phyloP scores from a whole-genome alignment of 768 basidiomycete species.

The Pulveroboletus frians region DNA sequence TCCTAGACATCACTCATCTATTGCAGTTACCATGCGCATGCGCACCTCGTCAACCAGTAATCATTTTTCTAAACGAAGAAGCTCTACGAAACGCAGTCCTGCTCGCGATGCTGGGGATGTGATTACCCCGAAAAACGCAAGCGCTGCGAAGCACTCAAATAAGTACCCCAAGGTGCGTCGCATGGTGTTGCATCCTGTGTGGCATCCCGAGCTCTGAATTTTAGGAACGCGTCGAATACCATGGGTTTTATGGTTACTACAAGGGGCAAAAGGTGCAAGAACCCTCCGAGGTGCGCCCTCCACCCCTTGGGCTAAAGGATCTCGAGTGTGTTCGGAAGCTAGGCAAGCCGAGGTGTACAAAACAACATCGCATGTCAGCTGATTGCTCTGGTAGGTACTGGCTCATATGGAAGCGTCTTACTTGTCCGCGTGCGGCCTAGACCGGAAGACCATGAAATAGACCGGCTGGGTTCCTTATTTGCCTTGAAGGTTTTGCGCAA shows the following conservation, averaged over 20 bases:
- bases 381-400: constrained; percentile 32
- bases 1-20: background rate
- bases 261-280: constrained; percentile 15
- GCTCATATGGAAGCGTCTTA: constrained; percentile 39
- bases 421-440: constrained; percentile 35
- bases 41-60: constrained; percentile 7
- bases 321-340: constrained; percentile 40
- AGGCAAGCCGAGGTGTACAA: constrained; percentile 24
- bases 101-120: constrained; percentile 8
- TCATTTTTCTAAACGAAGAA: constrained; percentile 1
- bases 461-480: constrained; percentile 35
- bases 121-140: constrained; percentile 3
- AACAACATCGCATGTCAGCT: background rate
- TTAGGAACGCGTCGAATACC: constrained; percentile 15
- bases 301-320: constrained; percentile 33
- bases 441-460: constrained; percentile 27
- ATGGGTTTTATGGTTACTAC: constrained; percentile 7
- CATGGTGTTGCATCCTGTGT: background rate
- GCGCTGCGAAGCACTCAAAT: constrained; percentile 2
- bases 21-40: constrained; percentile 13
- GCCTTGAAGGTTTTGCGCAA: constrained; percentile 45
- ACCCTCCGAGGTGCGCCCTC: constrained; percentile 35
- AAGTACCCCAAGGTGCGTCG: constrained; percentile 5
- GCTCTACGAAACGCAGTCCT: constrained; percentile 7
- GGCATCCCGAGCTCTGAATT: constrained; percentile 1